Evolutionary conservation across 805 yeast species (phyloP), one percentile per base, ranked within the genome.

Genomic region (Yarrowia alimentaria): DNA sequence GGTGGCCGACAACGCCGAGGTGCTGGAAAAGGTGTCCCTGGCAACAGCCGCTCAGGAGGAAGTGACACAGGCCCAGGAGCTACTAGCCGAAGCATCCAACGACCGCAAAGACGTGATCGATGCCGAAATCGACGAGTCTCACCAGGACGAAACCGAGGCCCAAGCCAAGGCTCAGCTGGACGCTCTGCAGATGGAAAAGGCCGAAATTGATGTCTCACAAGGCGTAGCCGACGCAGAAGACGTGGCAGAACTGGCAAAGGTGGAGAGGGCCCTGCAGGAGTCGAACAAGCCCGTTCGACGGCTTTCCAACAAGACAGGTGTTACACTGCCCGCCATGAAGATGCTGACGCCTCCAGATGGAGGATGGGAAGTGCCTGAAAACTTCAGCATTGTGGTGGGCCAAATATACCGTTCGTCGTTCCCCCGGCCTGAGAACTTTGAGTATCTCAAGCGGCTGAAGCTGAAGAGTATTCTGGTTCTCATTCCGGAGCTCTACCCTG

Each of bases 401-500:
- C 73, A 76, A 38, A 84, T 93, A 4, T 93, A 88, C 66, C 73
- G 99, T 51, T 80, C 91, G 31, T 85, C 96, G 35, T 91, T 91
- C 65, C 99, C 99, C 2, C 77, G 91, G 45, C 75, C 81, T 2
- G 93, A 83, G 61, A 89, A 89, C 65, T 88, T 91, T 60, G 65
- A 72, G 17, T 91, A 85, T 61, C 67, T 93, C 33, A 65, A 73
- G 56, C 74, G 71, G 40, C 70, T 90, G 49, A 72, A 74, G 37
- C 71, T 93, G 49, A 86, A 82, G 61, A 79, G 91, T 9, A 78
- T 93, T 3, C 68, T 93, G 54, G 87, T 95, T 54, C 72, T 91
- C 42, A 85, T 91, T 11, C 95, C 97, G 0, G 99, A 93, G 62
- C 89, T 83, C 19, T 91, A 91, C 61, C 97, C 99, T 0, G 73